Evolutionary conservation across 2,329 filamentous ascomycete species (phyloP).

Genomic region (Exophiala aquamarina): DNA sequence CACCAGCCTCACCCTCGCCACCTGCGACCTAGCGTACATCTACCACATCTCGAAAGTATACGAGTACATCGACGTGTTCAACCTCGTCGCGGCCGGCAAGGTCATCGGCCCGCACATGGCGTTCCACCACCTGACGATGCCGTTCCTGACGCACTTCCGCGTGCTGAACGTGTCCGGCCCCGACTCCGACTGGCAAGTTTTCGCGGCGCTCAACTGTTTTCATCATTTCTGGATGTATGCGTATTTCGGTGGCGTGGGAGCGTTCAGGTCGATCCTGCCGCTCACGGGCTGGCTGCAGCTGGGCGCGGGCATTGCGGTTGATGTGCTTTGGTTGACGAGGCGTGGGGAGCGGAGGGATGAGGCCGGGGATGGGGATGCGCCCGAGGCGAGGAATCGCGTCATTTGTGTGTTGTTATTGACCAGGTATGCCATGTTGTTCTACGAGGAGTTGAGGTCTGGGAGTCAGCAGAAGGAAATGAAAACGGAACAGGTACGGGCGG

Average conservation of each 20-base stretch:
- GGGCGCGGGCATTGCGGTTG: constrained; percentile 21
- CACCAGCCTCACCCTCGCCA: constrained; percentile 3
- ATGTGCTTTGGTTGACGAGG: constrained; percentile 18
- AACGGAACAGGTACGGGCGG: too few relatives aligned
- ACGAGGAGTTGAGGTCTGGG: constrained; percentile 9
- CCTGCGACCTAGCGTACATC: constrained; percentile 18
- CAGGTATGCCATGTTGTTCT: constrained; percentile 18
- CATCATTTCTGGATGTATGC: constrained; percentile 35
- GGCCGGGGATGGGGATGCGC: constrained; percentile 1
- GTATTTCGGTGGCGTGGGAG: constrained; percentile 32
- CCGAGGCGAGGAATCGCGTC: constrained; percentile 12
- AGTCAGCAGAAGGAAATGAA: constrained; percentile 4
- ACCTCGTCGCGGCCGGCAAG: constrained; percentile 30
- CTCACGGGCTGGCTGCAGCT: constrained; percentile 27
- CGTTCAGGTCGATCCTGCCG: constrained; percentile 23
- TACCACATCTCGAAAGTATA: constrained; percentile 35
- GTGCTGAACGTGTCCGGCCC: constrained; percentile 23
- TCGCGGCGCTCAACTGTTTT: constrained; percentile 32
- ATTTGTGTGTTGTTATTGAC: constrained; percentile 12
- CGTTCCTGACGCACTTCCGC: constrained; percentile 32
- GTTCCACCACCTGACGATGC: constrained; percentile 35
- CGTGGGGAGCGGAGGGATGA: too few relatives aligned
- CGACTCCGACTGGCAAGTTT: constrained; percentile 31
- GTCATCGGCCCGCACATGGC: constrained; percentile 31
- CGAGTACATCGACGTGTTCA: constrained; percentile 34